A percentile compares a stretch with the other conserved stretches of the same genome.
These are phyloP conservation scores for Mycena pura DNA, from an alignment of 768 basidiomycete species.

Conservation along the genomic window DNA sequence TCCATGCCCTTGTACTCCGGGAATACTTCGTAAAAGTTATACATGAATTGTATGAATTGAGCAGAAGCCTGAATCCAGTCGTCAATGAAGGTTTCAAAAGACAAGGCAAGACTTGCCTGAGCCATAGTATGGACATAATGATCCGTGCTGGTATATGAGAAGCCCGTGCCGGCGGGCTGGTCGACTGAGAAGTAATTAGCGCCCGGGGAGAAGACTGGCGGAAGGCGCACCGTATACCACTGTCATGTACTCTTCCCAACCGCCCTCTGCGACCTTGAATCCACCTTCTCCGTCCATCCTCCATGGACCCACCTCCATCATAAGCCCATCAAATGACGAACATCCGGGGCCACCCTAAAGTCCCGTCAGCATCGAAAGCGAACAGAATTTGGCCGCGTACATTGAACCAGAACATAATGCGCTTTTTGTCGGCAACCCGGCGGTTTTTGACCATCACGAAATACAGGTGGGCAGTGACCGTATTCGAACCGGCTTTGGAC, in stretches of 20 bases:
- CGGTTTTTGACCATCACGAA: slow-evolving; percentile 92
- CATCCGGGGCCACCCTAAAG: slow-evolving; percentile 93
- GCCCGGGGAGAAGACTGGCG: slow-evolving; percentile 2
- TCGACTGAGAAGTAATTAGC: slow-evolving; percentile 67
- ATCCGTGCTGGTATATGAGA: slow-evolving; percentile 88
- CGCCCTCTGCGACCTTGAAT: slow-evolving; percentile 78
- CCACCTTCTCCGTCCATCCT: slow-evolving; percentile 75
- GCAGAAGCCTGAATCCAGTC: slow-evolving; percentile 60
- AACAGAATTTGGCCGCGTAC: slow-evolving; percentile 54
- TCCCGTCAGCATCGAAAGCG: neutral
- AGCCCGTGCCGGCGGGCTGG: slow-evolving; percentile 96
- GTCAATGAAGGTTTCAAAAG: neutral
- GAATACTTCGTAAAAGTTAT: slow-evolving; percentile 89
- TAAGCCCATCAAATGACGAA: slow-evolving; percentile 94
- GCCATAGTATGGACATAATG: slow-evolving; percentile 81
- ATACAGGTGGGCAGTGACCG: slow-evolving; percentile 79
- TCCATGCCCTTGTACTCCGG: slow-evolving; percentile 86
- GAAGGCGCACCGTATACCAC: slow-evolving; percentile 84
- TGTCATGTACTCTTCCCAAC: slow-evolving; percentile 97
- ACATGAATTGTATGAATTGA: slow-evolving; percentile 84
- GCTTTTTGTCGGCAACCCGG: slow-evolving; percentile 85
- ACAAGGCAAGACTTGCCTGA: slow-evolving; percentile 48
- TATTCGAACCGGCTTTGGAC: slow-evolving; percentile 53
- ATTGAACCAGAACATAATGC: slow-evolving; percentile 97
- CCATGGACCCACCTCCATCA: slow-evolving; percentile 99